Evolutionary conservation across 768 basidiomycete genomes (phyloP).

Genomic region (Lactarius sp.): DNA sequence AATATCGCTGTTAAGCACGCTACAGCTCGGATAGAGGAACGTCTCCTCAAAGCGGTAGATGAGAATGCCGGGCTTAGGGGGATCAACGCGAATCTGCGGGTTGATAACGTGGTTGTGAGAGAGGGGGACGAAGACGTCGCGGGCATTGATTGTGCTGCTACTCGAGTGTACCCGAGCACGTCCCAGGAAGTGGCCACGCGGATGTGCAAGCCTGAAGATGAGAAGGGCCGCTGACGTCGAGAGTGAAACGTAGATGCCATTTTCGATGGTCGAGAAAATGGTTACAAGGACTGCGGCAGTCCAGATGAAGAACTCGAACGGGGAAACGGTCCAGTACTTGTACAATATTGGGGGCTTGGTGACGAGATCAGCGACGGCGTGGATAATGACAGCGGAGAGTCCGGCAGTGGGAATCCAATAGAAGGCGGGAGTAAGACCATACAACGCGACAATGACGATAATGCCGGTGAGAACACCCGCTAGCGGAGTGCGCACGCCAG

Average conservation of each 20-base stretch:
- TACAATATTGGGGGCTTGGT: slow-evolving; percentile 80
- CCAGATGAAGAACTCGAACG: slow-evolving; percentile 90
- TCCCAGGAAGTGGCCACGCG: slow-evolving; percentile 88
- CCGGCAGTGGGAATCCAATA: slow-evolving; percentile 81
- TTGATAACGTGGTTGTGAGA: slow-evolving; percentile 54
- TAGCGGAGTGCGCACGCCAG: slow-evolving; percentile 92
- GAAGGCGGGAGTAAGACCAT: slow-evolving; percentile 90
- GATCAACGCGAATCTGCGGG: slow-evolving; percentile 61
- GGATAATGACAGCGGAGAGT: slow-evolving; percentile 93
- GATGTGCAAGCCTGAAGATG: slow-evolving; percentile 80
- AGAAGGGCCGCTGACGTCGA: slow-evolving; percentile 73
- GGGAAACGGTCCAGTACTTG: slow-evolving; percentile 90
- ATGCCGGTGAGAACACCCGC: slow-evolving; percentile 83
- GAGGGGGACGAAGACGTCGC: slow-evolving; percentile 85
- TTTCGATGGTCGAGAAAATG: slow-evolving; percentile 89
- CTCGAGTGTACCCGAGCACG: slow-evolving; percentile 58
- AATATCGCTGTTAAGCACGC: slow-evolving; percentile 60
- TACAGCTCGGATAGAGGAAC: slow-evolving; percentile 79
- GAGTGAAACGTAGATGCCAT: slow-evolving; percentile 88
- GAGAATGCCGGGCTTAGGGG: slow-evolving; percentile 82
- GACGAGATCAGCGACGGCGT: slow-evolving; percentile 85
- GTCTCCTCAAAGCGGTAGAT: slow-evolving; percentile 92
- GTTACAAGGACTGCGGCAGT: slow-evolving; percentile 82
- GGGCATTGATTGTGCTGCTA: slow-evolving; percentile 33
- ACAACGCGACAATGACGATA: slow-evolving; percentile 89